phyloP scores from a whole-genome alignment of 305 asterid genomes.

The Fraxinus platypoda region DNA sequence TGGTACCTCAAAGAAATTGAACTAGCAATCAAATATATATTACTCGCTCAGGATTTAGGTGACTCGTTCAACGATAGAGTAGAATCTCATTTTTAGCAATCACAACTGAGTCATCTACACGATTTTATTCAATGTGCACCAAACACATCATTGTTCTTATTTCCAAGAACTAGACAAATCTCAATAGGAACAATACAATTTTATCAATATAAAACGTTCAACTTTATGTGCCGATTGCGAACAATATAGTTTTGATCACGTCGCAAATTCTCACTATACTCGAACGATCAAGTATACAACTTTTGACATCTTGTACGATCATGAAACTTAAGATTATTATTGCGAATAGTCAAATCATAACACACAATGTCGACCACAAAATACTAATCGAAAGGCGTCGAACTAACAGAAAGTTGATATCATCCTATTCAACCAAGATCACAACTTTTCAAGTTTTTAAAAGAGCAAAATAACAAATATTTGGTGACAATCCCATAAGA shows the following conservation, averaged over 20 bases:
- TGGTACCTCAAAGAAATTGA: too few species aligned
- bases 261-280: not conserved
- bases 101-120: not conserved
- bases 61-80: too few species aligned
- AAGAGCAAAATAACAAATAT: not conserved
- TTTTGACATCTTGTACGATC: not conserved
- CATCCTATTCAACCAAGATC: not conserved
- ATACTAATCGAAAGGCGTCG: too few species aligned
- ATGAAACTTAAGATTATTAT: not conserved
- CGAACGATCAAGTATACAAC: not conserved
- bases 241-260: not conserved
- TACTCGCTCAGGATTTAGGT: too few species aligned
- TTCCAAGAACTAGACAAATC: not conserved
- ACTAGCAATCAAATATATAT: too few species aligned
- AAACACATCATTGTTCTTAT: not conserved
- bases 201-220: not conserved
- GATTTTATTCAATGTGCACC: not conserved
- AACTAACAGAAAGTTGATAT: not conserved
- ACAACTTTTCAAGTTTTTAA: not conserved
- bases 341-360: not conserved
- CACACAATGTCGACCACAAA: not conserved
- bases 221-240: not conserved
- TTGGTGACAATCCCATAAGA: not conserved
- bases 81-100: not conserved
- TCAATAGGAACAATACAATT: not conserved